Base-by-base conservation (phyloP, 163 green algal species). In the Prototheca cutis region DNA sequence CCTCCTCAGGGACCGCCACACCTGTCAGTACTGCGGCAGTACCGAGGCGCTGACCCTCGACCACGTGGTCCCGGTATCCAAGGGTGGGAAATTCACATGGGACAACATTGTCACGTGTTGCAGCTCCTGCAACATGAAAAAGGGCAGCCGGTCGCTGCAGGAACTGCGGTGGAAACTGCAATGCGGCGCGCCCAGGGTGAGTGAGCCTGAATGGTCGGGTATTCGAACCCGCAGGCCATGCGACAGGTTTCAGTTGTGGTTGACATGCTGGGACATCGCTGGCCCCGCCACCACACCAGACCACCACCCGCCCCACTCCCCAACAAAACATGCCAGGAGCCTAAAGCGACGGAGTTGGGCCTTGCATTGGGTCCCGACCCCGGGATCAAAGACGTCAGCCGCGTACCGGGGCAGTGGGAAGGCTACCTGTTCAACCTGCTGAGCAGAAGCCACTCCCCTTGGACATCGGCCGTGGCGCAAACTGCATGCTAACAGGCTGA, bases 41-140 rank as follows among this genome's bases (percentile, higher is more conserved):
- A 25, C 36, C 5, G 24, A 51, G 18, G 32, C 79, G 31, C 67
- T 87, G 34, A 91, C 82, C 25, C 66, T 91, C 15, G 84, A 91
- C 58, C 84, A 91, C 56, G 70, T 90, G 19, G 47, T 59, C 42
- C 45, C 62, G 10, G 4, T 19, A 10, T 6, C 8, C 40, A 53
- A 31, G 32, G 32, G 40, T 0, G 51, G 28, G 51, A 18, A 15
- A 31, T 84, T 71, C 60, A 70, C 48, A 1, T 90, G 82, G 82
- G 71, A 80, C 6, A 90, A 90, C 75, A 66, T 86, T n/a, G 79
- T 86, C 39, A 82, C 80, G 5, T 76, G 71, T 13, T 87, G 80
- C 67, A 57, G 40, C 23, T 36, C 25, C 4, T 90, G 82, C 68
- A 90, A 88, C 70, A 34, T 52, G 31, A 61, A 58, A 5, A 88